A percentile compares a stretch with the other conserved stretches of the same genome.
These are phyloP conservation scores for Neolentinus lepideus DNA, from an alignment of 1,284 basidiomycete genomes.

Conservation along the genomic window DNA sequence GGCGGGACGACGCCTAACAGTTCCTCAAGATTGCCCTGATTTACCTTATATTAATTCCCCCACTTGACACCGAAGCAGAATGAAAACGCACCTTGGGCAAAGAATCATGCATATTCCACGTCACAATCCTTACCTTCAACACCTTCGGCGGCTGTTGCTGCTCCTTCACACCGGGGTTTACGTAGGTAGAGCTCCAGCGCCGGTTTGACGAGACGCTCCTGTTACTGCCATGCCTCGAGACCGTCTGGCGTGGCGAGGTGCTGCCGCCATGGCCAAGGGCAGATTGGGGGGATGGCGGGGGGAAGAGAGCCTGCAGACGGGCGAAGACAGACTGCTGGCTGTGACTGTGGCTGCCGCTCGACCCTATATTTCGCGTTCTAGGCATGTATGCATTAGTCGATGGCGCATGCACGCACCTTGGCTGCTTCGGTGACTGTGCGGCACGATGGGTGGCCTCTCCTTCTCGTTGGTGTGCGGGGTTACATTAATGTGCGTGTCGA, in stretches of 20 bases:
- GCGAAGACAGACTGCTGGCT: constrained; percentile 23
- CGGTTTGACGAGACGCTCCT: constrained; percentile 4
- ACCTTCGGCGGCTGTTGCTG: constrained; percentile 24
- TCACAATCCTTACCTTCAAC: constrained; percentile 42
- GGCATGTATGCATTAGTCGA: too few species aligned
- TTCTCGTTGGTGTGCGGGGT: too few species aligned
- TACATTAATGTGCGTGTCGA: too few species aligned
- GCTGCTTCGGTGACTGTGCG: too few species aligned
- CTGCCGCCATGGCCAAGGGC: constrained; percentile 5
- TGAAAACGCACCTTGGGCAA: constrained; percentile 53
- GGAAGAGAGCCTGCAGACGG: constrained; percentile 37
- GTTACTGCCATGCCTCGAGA: neutral
- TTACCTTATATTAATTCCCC: constrained; percentile 1
- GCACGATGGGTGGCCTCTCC: too few species aligned
- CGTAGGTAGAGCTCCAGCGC: constrained; percentile 7
- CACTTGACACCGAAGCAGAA: constrained; percentile 2
- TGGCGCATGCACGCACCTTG: too few species aligned
- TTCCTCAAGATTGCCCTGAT: constrained; percentile 71
- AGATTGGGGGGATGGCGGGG: constrained; percentile 16
- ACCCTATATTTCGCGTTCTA: neutral
- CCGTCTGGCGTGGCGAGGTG: constrained; percentile 2
- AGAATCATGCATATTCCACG: constrained; percentile 78
- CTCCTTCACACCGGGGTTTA: constrained; percentile 14
- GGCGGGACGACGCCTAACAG: constrained; percentile 61
- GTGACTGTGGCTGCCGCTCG: neutral